A percentile compares a stretch with the other conserved stretches of the same genome.
These are phyloP conservation scores for Leptodermis oblonga DNA, from an alignment of 257 asterid genomes.

Conservation along the genomic window DNA sequence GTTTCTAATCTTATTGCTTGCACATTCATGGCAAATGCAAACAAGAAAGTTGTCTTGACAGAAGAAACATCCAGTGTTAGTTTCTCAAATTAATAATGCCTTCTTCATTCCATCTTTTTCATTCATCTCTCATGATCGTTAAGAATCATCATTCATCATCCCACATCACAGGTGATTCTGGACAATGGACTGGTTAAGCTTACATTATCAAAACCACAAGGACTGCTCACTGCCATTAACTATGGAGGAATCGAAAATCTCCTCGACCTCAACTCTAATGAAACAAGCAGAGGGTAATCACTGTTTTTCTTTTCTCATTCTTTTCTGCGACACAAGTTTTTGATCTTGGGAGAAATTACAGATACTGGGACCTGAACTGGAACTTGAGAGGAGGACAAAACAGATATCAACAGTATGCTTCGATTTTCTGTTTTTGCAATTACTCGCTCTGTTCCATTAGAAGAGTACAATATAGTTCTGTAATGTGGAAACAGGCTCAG, in stretches of 20 bases:
- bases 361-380: constrained; percentile 66
- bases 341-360: constrained; percentile 12
- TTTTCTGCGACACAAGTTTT: not conserved
- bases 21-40: constrained; percentile 15
- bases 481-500: constrained; percentile 35
- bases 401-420: constrained; percentile 39
- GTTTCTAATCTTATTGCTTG: not conserved
- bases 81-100: not conserved
- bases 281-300: constrained; percentile 47
- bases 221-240: constrained; percentile 44
- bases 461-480: not conserved
- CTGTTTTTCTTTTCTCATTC: not conserved
- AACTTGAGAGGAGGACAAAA: constrained; percentile 46
- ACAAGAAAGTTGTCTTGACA: constrained; percentile 32
- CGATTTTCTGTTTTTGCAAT: no score
- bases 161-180: constrained; percentile 34
- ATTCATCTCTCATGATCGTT: not conserved
- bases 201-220: constrained; percentile 42
- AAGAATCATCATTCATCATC: no score
- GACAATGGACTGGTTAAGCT: constrained; percentile 45
- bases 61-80: constrained; percentile 28
- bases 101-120: not conserved
- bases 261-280: constrained; percentile 44
- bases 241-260: constrained; percentile 52
- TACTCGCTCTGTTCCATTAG: no score